Evolutionary conservation across 106 monocot genomes (phyloP).

Genomic region (Dendrobium officinale): DNA sequence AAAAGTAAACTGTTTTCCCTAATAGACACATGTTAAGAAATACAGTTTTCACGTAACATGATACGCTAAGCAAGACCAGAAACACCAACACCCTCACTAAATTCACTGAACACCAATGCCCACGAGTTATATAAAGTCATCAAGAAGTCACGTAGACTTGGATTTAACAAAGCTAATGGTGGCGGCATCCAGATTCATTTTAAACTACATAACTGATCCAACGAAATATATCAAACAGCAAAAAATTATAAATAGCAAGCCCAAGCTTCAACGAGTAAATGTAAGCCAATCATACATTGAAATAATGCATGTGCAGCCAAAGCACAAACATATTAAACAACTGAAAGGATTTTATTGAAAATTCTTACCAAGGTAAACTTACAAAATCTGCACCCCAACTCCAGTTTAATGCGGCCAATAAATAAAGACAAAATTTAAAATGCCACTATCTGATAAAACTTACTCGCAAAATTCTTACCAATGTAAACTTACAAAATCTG

Average conservation of each 20-base stretch:
- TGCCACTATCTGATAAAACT: conserved; percentile 13
- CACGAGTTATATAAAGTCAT: neutral
- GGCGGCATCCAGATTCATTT: neutral
- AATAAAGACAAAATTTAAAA: neutral
- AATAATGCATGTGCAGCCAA: neutral
- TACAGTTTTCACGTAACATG: neutral
- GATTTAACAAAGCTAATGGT: neutral
- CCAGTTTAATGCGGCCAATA: neutral
- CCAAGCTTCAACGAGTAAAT: neutral
- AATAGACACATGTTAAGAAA: too few species aligned
- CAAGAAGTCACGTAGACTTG: neutral
- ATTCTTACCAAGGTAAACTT: neutral
- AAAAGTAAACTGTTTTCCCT: too few species aligned
- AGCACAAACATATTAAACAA: neutral
- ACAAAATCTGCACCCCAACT: neutral
- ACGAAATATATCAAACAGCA: neutral
- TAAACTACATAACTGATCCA: neutral
- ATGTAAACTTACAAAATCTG: neutral
- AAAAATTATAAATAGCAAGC: neutral
- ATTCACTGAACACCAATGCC: neutral
- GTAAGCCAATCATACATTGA: neutral
- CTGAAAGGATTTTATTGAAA: neutral
- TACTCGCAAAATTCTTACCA: conserved; percentile 63
- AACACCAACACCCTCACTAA: neutral
- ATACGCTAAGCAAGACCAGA: neutral